Base-by-base conservation (phyloP, 2,329 filamentous ascomycete species). In the Xylaria polymorpha region DNA sequence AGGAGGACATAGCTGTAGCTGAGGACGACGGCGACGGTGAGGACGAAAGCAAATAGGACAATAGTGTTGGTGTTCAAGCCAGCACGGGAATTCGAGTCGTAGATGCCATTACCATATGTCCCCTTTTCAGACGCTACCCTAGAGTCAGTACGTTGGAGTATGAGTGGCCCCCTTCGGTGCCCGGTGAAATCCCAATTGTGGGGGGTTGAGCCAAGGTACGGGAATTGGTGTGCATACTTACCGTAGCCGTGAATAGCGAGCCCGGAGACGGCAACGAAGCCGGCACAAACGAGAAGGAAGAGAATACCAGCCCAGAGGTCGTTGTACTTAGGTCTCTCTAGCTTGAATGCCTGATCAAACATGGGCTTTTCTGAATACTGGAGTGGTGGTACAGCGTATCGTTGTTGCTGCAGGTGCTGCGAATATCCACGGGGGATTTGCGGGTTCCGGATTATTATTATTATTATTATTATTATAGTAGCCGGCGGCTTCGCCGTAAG, bases 301-400 rank as follows among this genome's bases (percentile, higher is more conserved):
- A 98, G 83, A 48, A 97, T 82, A 4, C 92, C 94, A 3, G 94
- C 94, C 95, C 94, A 98, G 32, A 92, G 78, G 79, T 98, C 95
- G 76, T 98, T 93, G 82, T 87, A 97, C 80, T 95, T 97, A n/a
- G 94, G 94, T 72, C 84, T 90, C 61, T 93, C 88, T 61, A 98
- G 81, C 80, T 91, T 91, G 85, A 98, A 98, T 1, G 90, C 88
- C 77, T 98, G 87, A 22, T 95, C 89, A 78, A 97, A 98, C 37
- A 82, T 82, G 41, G 83, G 82, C 77, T 88, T 88, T 70, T 86
- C 84, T 8, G 66, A 55, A 39, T 71, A 69, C 53, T 69, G 60
- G n/a, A 62, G 58, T 46, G 66, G 61, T 12, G 43, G 61, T 39
- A 37, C 51, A 46, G 57, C 48, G 5, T 64, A 37, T 9, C 71